Conservation (phyloP, 2,329 filamentous ascomycete genomes). For the Cladosporium oxysporum region DNA sequence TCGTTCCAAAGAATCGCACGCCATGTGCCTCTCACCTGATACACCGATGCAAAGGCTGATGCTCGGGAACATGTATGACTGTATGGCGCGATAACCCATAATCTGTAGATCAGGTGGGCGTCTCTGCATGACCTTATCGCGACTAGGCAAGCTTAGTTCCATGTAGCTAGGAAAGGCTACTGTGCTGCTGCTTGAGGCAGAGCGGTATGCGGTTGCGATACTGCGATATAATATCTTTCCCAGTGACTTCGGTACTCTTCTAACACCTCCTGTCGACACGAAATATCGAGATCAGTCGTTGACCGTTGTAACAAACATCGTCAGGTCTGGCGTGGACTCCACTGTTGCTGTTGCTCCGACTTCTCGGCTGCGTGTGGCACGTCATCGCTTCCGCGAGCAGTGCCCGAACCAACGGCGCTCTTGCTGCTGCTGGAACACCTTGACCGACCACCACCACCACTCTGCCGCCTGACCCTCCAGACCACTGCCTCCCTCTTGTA, state of each 20-base stretch:
- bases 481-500: not conserved
- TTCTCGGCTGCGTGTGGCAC: not conserved
- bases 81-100: constrained; percentile 5
- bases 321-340: not conserved
- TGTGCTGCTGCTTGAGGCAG: not conserved
- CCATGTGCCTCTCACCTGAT: not conserved
- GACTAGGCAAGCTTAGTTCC: constrained; percentile 3
- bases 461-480: not conserved
- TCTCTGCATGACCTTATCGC: constrained; percentile 15
- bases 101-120: constrained; percentile 9
- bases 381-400: not conserved
- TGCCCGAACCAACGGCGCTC: not conserved
- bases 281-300: not conserved
- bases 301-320: not conserved
- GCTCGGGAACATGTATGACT: not conserved
- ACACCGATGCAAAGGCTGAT: not conserved
- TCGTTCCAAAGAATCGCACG: not conserved
- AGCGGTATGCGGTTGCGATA: constrained; percentile 7
- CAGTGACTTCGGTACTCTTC: not conserved
- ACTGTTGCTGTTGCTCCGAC: not conserved
- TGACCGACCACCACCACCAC: not conserved
- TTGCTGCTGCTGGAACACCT: not conserved
- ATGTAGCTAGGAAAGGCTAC: constrained; percentile 3
- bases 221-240: not conserved
- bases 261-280: not conserved